phyloP scores from a whole-genome alignment of 306 rosid genomes.

The Fagus sylvatica region DNA sequence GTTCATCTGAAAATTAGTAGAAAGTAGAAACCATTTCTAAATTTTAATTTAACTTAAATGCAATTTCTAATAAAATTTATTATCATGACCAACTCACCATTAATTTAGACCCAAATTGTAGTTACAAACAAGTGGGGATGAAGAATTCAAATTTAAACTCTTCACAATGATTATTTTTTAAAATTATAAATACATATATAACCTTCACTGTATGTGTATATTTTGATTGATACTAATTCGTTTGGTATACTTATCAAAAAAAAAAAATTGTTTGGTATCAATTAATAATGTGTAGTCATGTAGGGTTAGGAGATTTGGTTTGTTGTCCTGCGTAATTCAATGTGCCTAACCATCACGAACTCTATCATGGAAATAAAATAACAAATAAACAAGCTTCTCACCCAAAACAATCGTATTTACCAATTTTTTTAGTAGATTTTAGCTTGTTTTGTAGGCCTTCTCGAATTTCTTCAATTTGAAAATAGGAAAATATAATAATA shows the following conservation, averaged over 20 bases:
- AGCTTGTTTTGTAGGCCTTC: no score
- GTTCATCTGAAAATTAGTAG: neutral
- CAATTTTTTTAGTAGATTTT: no score
- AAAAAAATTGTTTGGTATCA: neutral
- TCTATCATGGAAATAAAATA: neutral
- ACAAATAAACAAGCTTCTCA: neutral
- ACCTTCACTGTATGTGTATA: neutral
- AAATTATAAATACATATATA: neutral
- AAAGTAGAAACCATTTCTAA: neutral
- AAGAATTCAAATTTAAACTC: no score
- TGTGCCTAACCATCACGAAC: neutral
- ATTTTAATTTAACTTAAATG: neutral
- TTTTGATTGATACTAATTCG: neutral
- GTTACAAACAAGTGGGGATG: neutral
- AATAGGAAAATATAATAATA: no score
- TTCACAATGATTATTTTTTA: neutral
- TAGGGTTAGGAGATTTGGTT: neutral
- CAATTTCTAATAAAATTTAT: neutral
- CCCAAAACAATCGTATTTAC: no score
- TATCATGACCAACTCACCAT: neutral
- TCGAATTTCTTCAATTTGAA: no score
- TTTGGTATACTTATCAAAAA: no score
- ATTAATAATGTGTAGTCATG: neutral
- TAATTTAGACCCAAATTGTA: neutral
- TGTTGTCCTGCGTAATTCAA: neutral